Conservation (phyloP, 768 basidiomycete species). For the Boletus tylopilopsis region DNA sequence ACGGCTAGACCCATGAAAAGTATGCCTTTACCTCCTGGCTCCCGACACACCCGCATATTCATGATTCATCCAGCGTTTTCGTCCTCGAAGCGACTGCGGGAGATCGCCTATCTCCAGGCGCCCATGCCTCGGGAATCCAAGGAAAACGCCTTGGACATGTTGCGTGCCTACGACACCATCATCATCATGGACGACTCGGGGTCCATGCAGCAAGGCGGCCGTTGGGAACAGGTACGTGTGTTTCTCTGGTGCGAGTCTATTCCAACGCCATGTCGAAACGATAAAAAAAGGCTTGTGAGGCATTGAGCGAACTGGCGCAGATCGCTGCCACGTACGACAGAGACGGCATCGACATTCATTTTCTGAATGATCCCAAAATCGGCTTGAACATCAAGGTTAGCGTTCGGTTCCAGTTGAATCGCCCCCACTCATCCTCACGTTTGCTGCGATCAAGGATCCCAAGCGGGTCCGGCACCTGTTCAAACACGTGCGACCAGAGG, state of each 20-base stretch:
- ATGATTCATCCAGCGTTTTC: constrained; percentile 20
- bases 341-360: constrained; percentile 61
- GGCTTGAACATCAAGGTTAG: constrained; percentile 39
- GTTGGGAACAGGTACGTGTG: constrained; percentile 48
- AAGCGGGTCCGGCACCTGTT: constrained; percentile 41
- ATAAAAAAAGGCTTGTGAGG: constrained; percentile 8
- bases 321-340: constrained; percentile 47
- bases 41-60: constrained; percentile 22
- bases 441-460: constrained; percentile 34
- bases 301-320: constrained; percentile 43
- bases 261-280: not conserved
- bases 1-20: too few species aligned
- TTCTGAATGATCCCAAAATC: constrained; percentile 43
- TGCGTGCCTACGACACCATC: constrained; percentile 52
- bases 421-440: too few species aligned
- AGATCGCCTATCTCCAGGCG: constrained; percentile 22
- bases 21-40: constrained; percentile 19
- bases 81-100: constrained; percentile 12
- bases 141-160: constrained; percentile 32
- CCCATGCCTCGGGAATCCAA: constrained; percentile 26
- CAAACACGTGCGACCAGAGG: constrained; percentile 38
- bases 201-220: constrained; percentile 44
- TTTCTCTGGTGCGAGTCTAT: not conserved
- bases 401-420: not conserved
- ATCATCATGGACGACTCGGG: constrained; percentile 59